Percentiles rank a stretch among this genome's conserved stretches.
These are phyloP conservation scores for Ustulina deusta DNA, from an alignment of 2,329 filamentous ascomycete genomes.

Conservation along the genomic window DNA sequence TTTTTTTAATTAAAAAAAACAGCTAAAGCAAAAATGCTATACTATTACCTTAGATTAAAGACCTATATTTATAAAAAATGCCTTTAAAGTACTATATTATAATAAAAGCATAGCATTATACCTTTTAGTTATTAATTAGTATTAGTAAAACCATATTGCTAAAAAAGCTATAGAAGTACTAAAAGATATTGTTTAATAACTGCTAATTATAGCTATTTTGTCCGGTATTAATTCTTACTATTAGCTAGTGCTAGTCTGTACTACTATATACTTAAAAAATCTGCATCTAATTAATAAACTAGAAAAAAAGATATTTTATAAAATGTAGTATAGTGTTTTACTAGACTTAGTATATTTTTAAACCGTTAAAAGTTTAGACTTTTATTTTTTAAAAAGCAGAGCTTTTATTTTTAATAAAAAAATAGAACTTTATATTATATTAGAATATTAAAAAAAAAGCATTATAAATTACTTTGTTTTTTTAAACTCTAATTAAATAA, in stretches of 20 bases:
- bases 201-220: not conserved
- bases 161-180: not conserved
- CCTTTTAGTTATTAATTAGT: not conserved
- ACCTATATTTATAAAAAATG: not conserved
- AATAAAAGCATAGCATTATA: not conserved
- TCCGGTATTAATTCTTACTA: not conserved
- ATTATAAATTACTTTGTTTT: not conserved
- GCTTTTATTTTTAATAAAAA: not conserved
- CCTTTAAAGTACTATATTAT: not conserved
- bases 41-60: not conserved
- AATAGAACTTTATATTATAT: not conserved
- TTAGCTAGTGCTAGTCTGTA: not conserved
- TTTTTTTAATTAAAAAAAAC: not conserved
- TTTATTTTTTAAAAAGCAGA: not conserved
- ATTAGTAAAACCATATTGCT: not conserved
- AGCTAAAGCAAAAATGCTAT: no score
- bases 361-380: not conserved
- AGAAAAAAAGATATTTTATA: not conserved
- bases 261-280: not conserved
- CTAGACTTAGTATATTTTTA: not conserved
- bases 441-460: not conserved
- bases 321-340: not conserved
- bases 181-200: not conserved
- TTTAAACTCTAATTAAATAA: not conserved
- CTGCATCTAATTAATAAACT: not conserved